Percentiles rank a stretch among this genome's conserved stretches.
Conservation (phyloP, 2,329 filamentous ascomycete species). For the Rhynchosporium agropyri region DNA sequence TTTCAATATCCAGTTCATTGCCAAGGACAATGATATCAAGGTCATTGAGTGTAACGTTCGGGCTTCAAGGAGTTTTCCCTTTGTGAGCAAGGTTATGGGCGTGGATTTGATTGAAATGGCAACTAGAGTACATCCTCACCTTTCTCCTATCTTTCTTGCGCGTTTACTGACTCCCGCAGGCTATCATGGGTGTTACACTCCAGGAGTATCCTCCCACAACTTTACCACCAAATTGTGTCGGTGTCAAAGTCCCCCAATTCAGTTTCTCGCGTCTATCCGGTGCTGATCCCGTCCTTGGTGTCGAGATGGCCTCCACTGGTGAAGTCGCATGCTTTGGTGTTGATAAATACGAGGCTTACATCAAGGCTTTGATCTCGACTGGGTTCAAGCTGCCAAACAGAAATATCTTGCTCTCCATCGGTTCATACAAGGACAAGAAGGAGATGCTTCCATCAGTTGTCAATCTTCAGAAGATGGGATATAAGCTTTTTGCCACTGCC, state of each 20-base stretch:
- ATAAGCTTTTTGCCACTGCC: slow-evolving; percentile 93
- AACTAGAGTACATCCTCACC: slow-evolving; percentile 49
- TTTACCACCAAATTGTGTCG: slow-evolving; percentile 81
- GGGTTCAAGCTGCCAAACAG: slow-evolving; percentile 96
- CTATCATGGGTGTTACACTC: slow-evolving; percentile 85
- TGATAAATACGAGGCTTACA: slow-evolving; percentile 96
- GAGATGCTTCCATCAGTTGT: slow-evolving; percentile 93
- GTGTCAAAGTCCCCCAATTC: slow-evolving; percentile 98
- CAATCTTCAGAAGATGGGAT: slow-evolving; percentile 88
- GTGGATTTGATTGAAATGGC: slow-evolving; percentile 98
- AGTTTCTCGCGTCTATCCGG: slow-evolving; percentile 97
- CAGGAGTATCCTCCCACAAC: slow-evolving; percentile 77
- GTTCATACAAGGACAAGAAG: slow-evolving; percentile 96
- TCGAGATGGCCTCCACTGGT: slow-evolving; percentile 98
- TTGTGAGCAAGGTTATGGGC: slow-evolving; percentile 98
- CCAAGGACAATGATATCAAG: slow-evolving; percentile 99
- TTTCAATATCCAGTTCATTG: slow-evolving; percentile 99
- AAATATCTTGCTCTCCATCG: slow-evolving; percentile 93
- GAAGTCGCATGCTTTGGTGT: slow-evolving; percentile 96
- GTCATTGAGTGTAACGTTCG: slow-evolving; percentile 99
- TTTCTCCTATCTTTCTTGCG: too few species aligned
- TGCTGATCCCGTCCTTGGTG: slow-evolving; percentile 92
- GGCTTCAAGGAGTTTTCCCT: slow-evolving; percentile 94
- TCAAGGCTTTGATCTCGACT: slow-evolving; percentile 93
- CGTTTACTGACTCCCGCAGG: slow-evolving; percentile 54